Conservation (phyloP, 306 rosid genomes). For the Quercus gilva region DNA sequence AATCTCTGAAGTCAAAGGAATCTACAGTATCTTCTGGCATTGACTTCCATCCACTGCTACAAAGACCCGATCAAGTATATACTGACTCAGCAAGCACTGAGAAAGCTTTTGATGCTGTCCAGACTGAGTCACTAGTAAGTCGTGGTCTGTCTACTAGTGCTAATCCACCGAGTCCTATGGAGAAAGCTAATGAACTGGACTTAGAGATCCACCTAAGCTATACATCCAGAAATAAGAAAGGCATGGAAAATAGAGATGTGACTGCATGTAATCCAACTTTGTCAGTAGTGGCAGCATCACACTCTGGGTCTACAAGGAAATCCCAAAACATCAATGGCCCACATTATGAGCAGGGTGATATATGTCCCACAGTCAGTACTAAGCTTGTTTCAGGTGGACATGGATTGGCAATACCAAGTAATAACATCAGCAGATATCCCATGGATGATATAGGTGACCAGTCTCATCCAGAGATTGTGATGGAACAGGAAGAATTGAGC, state of each 20-base stretch:
- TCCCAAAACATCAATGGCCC: conserved; percentile 29
- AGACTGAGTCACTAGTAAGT: conserved; percentile 28
- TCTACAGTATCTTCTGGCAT: conserved; percentile 51
- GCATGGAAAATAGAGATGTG: conserved; percentile 32
- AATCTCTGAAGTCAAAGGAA: conserved; percentile 49
- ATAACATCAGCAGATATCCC: conserved; percentile 40
- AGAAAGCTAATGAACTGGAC: conserved; percentile 66
- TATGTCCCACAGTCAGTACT: conserved; percentile 28
- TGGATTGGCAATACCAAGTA: conserved; percentile 32
- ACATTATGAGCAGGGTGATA: conserved; percentile 33
- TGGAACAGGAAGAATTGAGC: conserved; percentile 97
- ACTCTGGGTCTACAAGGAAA: conserved; percentile 28
- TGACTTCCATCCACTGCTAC: conserved; percentile 97
- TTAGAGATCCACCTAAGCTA: conserved; percentile 82
- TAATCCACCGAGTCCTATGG: conserved; percentile 32
- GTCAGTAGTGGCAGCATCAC: conserved; percentile 24
- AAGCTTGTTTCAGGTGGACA: conserved; percentile 38
- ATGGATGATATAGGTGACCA: conserved; percentile 61
- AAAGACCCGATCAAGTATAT: conserved; percentile 54
- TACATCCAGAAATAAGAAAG: conserved; percentile 49
- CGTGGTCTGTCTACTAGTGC: conserved; percentile 32
- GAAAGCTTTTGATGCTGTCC: conserved; percentile 37
- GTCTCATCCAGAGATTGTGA: conserved; percentile 82
- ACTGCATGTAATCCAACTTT: conserved; percentile 32
- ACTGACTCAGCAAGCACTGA: conserved; percentile 12